Evolutionary conservation across 2,329 filamentous ascomycete genomes (phyloP), one percentile per base, ranked within the genome.

Genomic region (Talaromyces sp.): DNA sequence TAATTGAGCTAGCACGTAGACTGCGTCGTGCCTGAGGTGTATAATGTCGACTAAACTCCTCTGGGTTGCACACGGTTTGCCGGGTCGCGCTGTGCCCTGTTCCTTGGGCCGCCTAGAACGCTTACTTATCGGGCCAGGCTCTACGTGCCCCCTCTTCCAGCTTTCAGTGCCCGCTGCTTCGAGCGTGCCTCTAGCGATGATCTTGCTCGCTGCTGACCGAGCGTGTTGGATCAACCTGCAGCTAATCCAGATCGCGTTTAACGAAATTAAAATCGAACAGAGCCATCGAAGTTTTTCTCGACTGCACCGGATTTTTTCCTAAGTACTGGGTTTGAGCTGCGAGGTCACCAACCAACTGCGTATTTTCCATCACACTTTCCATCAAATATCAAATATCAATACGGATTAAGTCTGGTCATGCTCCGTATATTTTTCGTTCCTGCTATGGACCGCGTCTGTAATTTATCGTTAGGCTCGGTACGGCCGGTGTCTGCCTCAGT

Each of bases 101-200:
- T 65, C 58, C 58, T 61, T 62, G 58, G 63, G 49, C 49, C 63
- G 61, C n/a, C 61, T 57, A 57, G 61, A 63, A 63, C 60, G 39
- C 60, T 63, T 41, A 63, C 61, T 57, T 57, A 63, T 62, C 47
- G 41, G 59, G 59, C 43, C 59, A 61, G 59, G 59, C 59, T 50
- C 45, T 27, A 13, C 33, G 14, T 56, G 45, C 22, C 47, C 47
- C 45, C 33, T n/a, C 27, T 31, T 31, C 27, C 27, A 31, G 27
- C 57, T 43, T 50, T 22, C 35, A 33, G 24, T 33, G 49, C 27
- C 49, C 27, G 11, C 52, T 56, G 11, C 33, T 22, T 56, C 52
- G 35, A 19, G n/a, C 50, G 47, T 49, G 8, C 49, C 49, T 33
- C 49, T 35, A 33, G 52, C 52, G 33, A 37, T 37, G 43, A 50